A percentile compares a stretch with the other conserved stretches of the same genome.
Conservation (phyloP, 495 filamentous ascomycete species). For the Aspergillus campestris region DNA sequence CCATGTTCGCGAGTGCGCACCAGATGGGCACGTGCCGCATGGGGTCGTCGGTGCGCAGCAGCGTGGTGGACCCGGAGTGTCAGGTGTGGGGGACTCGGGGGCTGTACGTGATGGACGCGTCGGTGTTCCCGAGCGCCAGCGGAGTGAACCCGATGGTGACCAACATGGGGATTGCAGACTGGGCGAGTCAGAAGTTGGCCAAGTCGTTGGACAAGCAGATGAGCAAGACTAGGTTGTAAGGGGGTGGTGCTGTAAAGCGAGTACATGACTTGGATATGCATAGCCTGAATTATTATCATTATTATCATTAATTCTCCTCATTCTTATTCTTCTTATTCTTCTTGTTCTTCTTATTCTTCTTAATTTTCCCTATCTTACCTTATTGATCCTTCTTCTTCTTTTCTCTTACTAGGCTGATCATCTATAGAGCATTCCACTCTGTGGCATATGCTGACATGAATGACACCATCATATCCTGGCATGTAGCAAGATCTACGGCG, state of each 20-base stretch:
- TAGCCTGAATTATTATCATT: neutral
- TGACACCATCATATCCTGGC: too few species aligned
- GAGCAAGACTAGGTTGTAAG: constrained; percentile 2
- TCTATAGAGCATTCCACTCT: too few species aligned
- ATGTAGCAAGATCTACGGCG: too few species aligned
- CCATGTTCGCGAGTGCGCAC: constrained; percentile 59
- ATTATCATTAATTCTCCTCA: too few species aligned
- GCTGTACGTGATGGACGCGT: constrained; percentile 77
- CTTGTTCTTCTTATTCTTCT: neutral
- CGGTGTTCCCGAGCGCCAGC: constrained; percentile 80
- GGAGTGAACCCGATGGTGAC: constrained; percentile 95
- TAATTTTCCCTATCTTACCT: neutral
- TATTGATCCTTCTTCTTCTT: too few species aligned
- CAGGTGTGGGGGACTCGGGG: constrained; percentile 68
- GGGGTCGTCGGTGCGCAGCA: constrained; percentile 47
- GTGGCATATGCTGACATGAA: too few species aligned
- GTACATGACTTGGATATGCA: neutral
- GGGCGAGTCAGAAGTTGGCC: constrained; percentile 32
- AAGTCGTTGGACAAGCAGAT: constrained; percentile 16
- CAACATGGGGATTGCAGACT: constrained; percentile 69
- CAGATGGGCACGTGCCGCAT: constrained; percentile 92
- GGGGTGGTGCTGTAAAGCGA: too few species aligned
- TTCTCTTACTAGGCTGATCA: too few species aligned
- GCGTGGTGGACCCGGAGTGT: constrained; percentile 69
- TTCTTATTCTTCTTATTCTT: neutral